Percentiles rank a stretch among this genome's conserved stretches.
These are phyloP conservation scores for Eimeria maxima DNA, from an alignment of 169 alveolate genomes.

Conservation along the genomic window DNA sequence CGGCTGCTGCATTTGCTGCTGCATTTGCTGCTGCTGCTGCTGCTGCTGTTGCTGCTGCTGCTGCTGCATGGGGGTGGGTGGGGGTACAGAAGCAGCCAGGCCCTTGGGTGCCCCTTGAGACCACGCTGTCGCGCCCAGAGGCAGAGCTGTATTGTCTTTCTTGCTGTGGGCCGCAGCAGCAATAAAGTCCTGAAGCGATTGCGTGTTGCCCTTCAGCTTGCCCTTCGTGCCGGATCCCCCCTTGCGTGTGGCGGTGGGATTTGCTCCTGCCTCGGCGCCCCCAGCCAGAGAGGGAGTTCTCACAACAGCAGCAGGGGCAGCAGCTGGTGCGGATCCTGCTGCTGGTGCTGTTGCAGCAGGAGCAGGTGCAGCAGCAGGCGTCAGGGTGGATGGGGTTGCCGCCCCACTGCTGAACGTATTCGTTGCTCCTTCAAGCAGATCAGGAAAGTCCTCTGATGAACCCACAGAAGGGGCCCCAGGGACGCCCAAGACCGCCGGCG, in stretches of 20 bases:
- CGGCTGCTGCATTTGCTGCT: constrained; percentile 36
- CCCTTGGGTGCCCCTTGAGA: constrained; percentile 74
- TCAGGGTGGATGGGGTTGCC: constrained; percentile 15
- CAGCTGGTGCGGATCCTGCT: neutral
- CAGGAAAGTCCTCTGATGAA: constrained; percentile 58
- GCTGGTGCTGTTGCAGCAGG: constrained; percentile 14
- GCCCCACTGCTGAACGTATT: constrained; percentile 41
- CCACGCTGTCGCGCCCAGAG: constrained; percentile 62
- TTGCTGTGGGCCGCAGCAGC: constrained; percentile 39
- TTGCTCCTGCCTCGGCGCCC: neutral
- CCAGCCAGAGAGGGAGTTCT: neutral
- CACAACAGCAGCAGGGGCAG: neutral
- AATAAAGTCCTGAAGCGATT: constrained; percentile 54
- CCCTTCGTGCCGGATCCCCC: constrained; percentile 34
- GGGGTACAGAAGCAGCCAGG: constrained; percentile 48
- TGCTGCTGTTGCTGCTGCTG: neutral
- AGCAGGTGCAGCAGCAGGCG: constrained; percentile 45
- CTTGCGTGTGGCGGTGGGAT: neutral
- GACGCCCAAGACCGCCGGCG: constrained; percentile 45
- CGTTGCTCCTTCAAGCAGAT: constrained; percentile 61
- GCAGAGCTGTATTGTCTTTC: constrained; percentile 26
- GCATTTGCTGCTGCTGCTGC: constrained; percentile 57
- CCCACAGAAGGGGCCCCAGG: constrained; percentile 58
- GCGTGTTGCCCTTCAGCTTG: constrained; percentile 53
- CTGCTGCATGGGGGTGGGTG: neutral